Conservation (phyloP, 306 rosid genomes). For the Acacia crassicarpa region DNA sequence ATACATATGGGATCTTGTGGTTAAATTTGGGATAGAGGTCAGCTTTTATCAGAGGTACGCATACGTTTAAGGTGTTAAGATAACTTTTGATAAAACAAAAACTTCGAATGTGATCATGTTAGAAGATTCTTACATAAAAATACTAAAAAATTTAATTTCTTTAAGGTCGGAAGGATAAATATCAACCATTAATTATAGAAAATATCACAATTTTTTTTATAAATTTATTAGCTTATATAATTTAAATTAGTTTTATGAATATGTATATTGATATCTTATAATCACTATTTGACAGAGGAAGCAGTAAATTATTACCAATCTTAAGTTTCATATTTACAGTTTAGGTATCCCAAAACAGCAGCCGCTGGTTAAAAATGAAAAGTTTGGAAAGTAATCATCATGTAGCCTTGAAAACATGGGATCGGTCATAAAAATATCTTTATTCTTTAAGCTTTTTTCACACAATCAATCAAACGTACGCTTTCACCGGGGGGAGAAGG, state of each 20-base stretch:
- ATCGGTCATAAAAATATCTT: not conserved
- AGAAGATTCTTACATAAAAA: too few relatives aligned
- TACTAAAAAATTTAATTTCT: too few relatives aligned
- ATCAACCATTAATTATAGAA: too few relatives aligned
- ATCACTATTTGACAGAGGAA: not conserved
- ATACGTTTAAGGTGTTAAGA: too few relatives aligned
- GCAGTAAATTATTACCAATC: not conserved
- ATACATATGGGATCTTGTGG: not conserved
- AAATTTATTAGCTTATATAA: too few relatives aligned
- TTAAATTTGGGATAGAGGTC: not conserved
- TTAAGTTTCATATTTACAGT: not conserved
- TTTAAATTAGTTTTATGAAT: too few relatives aligned
- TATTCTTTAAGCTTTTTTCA: not conserved
- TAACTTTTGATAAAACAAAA: too few relatives aligned
- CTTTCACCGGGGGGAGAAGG: not conserved
- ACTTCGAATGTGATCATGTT: too few relatives aligned
- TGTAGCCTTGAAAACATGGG: not conserved
- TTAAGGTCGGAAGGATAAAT: too few relatives aligned
- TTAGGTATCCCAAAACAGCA: not conserved
- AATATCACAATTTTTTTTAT: too few relatives aligned
- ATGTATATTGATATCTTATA: too few relatives aligned
- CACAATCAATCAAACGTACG: not conserved
- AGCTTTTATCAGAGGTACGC: too few relatives aligned
- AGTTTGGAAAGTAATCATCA: not conserved
- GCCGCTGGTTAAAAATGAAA: not conserved